Evolutionary conservation across 2,329 filamentous ascomycete genomes (phyloP).

Genomic region (Zymoseptoria tritici): DNA sequence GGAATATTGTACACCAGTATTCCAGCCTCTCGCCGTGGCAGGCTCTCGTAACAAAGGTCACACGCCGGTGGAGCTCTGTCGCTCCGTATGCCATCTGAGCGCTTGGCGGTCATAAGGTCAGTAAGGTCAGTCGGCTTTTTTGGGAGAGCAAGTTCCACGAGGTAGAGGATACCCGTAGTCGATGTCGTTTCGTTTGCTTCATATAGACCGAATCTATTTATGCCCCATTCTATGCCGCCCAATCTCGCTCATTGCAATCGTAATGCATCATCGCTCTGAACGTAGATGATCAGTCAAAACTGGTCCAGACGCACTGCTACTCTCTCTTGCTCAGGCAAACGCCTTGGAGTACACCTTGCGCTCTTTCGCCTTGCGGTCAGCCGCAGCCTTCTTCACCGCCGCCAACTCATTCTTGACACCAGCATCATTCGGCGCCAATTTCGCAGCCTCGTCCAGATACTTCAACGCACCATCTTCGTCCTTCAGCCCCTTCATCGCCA

Average conservation of each 20-base stretch:
- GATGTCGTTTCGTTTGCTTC: background rate
- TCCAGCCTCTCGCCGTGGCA: background rate
- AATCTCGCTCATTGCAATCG: background rate
- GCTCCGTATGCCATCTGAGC: background rate
- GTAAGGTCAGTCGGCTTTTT: background rate
- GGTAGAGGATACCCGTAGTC: background rate
- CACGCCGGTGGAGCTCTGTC: background rate
- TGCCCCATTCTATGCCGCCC: background rate
- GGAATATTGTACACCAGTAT: background rate
- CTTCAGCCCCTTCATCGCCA: constrained; percentile 68
- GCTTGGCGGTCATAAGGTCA: background rate
- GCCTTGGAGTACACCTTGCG: constrained; percentile 91
- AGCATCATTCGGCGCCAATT: constrained; percentile 58
- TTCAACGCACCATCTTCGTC: constrained; percentile 68
- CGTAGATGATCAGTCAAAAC: background rate
- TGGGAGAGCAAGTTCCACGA: too few species aligned
- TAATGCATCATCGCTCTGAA: background rate
- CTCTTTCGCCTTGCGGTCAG: constrained; percentile 73
- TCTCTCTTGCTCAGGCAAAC: constrained; percentile 49
- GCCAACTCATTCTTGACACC: constrained; percentile 68
- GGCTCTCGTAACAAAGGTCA: background rate
- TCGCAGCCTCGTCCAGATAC: constrained; percentile 38
- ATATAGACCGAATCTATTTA: background rate
- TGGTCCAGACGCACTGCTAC: background rate
- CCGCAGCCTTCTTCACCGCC: constrained; percentile 67